Conservation (phyloP, 2,329 filamentous ascomycete genomes). For the Paraphaeosphaeria sporulosa region DNA sequence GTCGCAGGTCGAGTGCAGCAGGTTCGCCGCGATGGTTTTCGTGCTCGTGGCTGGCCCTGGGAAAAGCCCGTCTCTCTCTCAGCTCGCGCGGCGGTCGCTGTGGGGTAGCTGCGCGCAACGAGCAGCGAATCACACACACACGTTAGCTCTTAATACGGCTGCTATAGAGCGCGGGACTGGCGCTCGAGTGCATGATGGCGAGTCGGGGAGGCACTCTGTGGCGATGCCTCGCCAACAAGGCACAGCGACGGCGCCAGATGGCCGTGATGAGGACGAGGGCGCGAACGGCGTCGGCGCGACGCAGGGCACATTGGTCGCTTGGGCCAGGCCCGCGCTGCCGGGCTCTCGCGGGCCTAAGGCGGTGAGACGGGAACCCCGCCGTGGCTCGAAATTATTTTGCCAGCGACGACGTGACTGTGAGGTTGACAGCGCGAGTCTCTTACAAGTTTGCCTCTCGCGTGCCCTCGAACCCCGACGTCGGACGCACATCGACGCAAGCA, state of each 20-base stretch:
- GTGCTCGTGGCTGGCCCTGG: conserved; percentile 11
- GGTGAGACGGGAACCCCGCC: conserved; percentile 13
- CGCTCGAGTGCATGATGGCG: background rate
- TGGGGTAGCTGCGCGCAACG: background rate
- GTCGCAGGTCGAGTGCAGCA: conserved; percentile 4
- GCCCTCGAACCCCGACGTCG: background rate
- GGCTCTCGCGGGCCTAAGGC: background rate
- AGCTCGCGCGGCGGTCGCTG: too few relatives aligned
- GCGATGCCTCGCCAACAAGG: background rate
- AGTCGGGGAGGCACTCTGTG: background rate
- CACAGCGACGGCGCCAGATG: background rate
- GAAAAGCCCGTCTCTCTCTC: background rate
- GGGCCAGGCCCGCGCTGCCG: background rate
- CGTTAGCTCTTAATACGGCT: conserved; percentile 10
- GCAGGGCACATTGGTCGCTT: background rate
- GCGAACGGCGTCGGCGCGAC: background rate
- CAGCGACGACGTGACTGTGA: conserved; percentile 19
- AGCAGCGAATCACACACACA: conserved; percentile 2
- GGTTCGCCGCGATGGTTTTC: background rate
- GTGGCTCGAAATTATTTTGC: conserved; percentile 19
- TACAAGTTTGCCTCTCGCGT: background rate
- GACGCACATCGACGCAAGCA: background rate
- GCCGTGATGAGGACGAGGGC: background rate
- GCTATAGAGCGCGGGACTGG: background rate
- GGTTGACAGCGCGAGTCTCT: background rate